A percentile compares a stretch with the other conserved stretches of the same genome.
These are phyloP conservation scores for Diospyros lotus DNA, from an alignment of 148 eudicot species.

Conservation along the genomic window DNA sequence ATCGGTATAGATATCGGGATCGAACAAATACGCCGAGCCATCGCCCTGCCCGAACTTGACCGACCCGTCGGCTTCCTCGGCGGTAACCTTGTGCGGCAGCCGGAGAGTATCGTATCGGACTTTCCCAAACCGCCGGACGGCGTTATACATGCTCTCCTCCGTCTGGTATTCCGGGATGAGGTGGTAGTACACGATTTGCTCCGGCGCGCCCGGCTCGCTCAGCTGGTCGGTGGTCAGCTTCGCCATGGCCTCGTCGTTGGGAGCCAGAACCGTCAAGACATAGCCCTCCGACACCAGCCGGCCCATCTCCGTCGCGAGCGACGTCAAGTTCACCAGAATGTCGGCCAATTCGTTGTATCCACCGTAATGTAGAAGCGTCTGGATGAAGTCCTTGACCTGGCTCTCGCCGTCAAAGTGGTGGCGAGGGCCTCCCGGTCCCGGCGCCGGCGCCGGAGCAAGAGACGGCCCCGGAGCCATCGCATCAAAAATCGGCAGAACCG, in stretches of 20 bases:
- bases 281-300: constrained; percentile 84
- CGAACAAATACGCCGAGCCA: constrained; percentile 70
- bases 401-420: constrained; percentile 74
- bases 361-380: constrained; percentile 73
- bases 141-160: constrained; percentile 92
- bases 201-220: constrained; percentile 84
- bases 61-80: constrained; percentile 96
- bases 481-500: constrained; percentile 58
- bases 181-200: constrained; percentile 83
- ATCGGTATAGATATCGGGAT: constrained; percentile 91
- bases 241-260: constrained; percentile 90
- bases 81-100: constrained; percentile 68
- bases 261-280: constrained; percentile 78
- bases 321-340: constrained; percentile 77
- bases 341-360: constrained; percentile 93
- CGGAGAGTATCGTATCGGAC: constrained; percentile 71
- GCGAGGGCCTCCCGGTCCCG: constrained; percentile 84
- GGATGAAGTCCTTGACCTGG: constrained; percentile 85
- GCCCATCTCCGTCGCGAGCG: constrained; percentile 87
- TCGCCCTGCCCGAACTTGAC: constrained; percentile 80
- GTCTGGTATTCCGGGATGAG: constrained; percentile 90
- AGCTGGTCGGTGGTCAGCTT: constrained; percentile 68
- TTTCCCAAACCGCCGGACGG: constrained; percentile 85
- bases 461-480: constrained; percentile 88
- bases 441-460: constrained; percentile 89